Percentiles rank a stretch among this genome's conserved stretches.
Conservation (phyloP, 345 rosid species). For the Heritiera fomes region DNA sequence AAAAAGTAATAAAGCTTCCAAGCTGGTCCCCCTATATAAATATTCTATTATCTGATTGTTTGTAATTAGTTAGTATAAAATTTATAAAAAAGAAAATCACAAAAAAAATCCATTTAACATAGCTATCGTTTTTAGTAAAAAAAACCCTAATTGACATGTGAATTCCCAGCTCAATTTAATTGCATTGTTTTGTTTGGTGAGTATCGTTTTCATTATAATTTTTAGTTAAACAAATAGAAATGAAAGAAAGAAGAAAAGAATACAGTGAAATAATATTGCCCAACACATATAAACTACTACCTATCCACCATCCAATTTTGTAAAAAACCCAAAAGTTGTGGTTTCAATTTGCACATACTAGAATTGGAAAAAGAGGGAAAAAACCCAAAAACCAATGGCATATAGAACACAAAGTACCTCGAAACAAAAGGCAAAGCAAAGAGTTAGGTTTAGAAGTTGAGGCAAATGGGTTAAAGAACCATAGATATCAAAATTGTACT, state of each 20-base stretch:
- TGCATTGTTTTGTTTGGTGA: neutral
- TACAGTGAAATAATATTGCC: neutral
- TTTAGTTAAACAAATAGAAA: neutral
- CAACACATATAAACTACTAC: neutral
- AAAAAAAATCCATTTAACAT: neutral
- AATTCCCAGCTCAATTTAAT: conserved; percentile 2
- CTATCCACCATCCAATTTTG: neutral
- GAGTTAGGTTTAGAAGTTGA: neutral
- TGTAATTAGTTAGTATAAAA: neutral
- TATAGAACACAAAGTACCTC: conserved; percentile 5
- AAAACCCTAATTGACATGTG: neutral
- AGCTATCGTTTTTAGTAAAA: neutral
- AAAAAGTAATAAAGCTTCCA: neutral
- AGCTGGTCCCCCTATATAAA: neutral
- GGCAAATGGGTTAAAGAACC: neutral
- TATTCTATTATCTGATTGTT: neutral
- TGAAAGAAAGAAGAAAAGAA: neutral
- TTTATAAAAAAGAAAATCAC: neutral
- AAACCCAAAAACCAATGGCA: neutral
- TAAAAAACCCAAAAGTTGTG: neutral
- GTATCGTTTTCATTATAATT: neutral
- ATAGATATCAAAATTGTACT: too few species aligned
- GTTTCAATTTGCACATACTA: neutral
- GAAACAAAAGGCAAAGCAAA: neutral
- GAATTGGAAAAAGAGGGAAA: neutral